Percentiles rank a stretch among this genome's conserved stretches.
Evolutionary conservation across 805 yeast genomes (phyloP).

Genomic region (Pichia rugopelliculosa): DNA sequence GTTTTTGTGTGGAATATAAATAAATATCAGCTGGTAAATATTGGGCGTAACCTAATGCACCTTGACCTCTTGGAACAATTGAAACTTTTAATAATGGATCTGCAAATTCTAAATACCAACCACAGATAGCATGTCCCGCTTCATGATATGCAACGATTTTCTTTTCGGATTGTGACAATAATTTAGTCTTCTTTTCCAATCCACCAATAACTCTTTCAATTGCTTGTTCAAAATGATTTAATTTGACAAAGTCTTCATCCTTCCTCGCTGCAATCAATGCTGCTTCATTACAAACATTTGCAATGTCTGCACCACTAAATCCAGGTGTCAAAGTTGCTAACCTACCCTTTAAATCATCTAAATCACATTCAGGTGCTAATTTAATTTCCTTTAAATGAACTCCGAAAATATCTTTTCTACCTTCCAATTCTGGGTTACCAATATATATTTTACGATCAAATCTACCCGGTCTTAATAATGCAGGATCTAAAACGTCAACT

Average conservation of each 20-base stretch:
- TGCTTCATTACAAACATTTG: constrained; percentile 91
- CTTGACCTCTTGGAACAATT: constrained; percentile 90
- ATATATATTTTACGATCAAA: constrained; percentile 84
- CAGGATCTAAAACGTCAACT: constrained; percentile 84
- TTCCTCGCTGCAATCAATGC: constrained; percentile 87
- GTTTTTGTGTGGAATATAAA: constrained; percentile 67
- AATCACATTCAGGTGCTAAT: constrained; percentile 35
- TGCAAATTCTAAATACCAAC: constrained; percentile 83
- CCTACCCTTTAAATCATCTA: constrained; percentile 67
- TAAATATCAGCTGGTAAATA: constrained; percentile 87
- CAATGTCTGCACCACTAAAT: constrained; percentile 93
- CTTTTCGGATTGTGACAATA: constrained; percentile 74
- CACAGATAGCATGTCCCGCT: constrained; percentile 96
- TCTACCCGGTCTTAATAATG: constrained; percentile 89
- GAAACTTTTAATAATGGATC: constrained; percentile 92
- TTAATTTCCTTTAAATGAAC: constrained; percentile 68
- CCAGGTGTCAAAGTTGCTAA: constrained; percentile 92
- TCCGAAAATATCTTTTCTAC: constrained; percentile 77
- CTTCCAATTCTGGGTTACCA: constrained; percentile 83
- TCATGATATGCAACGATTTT: constrained; percentile 87
- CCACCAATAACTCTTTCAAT: constrained; percentile 94
- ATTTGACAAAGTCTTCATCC: constrained; percentile 51
- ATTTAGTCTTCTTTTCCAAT: constrained; percentile 76
- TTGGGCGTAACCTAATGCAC: constrained; percentile 95
- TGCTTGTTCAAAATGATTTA: constrained; percentile 81